Percentiles rank a stretch among this genome's conserved stretches.
Conservation (phyloP, 2,329 filamentous ascomycete species). For the Ophiostoma ips region DNA sequence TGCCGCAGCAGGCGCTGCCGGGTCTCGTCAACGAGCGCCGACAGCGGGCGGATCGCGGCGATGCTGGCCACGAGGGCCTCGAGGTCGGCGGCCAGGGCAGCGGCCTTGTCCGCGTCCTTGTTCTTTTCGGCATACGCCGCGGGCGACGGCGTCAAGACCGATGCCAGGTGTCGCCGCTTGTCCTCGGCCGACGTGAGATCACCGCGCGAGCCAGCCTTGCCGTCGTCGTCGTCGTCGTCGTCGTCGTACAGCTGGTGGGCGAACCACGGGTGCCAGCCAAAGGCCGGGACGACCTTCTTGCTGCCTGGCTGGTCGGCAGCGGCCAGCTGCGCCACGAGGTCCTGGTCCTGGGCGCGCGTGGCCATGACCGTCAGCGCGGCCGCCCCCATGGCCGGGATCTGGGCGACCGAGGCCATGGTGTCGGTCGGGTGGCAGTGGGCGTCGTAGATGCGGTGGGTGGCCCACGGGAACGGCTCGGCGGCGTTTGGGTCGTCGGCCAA, state of each 20-base stretch:
- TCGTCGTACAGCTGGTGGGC: conserved; percentile 63
- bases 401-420: conserved; percentile 47
- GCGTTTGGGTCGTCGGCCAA: conserved; percentile 12
- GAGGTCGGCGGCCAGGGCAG: conserved; percentile 20
- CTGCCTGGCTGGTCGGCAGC: conserved; percentile 27
- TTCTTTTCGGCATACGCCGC: background rate
- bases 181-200: conserved; percentile 17
- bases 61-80: conserved; percentile 34
- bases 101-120: conserved; percentile 14
- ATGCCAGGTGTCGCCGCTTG: conserved; percentile 46
- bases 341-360: conserved; percentile 61
- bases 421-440: conserved; percentile 79
- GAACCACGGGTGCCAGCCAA: conserved; percentile 84
- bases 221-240: conserved; percentile 39
- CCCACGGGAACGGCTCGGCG: conserved; percentile 48
- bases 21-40: conserved; percentile 32
- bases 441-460: conserved; percentile 51
- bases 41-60: conserved; percentile 43
- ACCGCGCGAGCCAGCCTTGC: background rate
- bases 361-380: conserved; percentile 61
- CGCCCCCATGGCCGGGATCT: conserved; percentile 51
- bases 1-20: conserved; percentile 39
- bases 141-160: conserved; percentile 46
- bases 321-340: conserved; percentile 52
- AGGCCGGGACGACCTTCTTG: conserved; percentile 46